Conservation (phyloP, 1,284 basidiomycete genomes). For the Melampsora larici-populina region DNA sequence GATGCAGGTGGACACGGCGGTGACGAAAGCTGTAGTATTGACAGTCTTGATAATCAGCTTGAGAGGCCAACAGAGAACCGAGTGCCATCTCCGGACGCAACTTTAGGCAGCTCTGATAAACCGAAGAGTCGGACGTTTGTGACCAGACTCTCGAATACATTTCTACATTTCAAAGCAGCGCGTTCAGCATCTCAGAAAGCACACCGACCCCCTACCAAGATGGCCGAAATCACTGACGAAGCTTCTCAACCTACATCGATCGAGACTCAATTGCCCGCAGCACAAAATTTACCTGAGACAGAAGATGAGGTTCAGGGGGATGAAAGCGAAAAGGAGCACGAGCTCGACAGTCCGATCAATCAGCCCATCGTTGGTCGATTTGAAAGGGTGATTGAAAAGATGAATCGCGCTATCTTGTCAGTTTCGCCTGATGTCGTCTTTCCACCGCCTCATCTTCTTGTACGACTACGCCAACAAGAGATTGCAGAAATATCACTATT, state of each 20-base stretch:
- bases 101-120: not conserved
- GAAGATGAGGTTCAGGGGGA: not conserved
- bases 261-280: not conserved
- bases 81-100: not conserved
- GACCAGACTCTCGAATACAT: not conserved
- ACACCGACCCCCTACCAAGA: not conserved
- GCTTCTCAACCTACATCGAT: not conserved
- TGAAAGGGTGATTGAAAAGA: slow-evolving; percentile 45
- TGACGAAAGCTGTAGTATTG: not conserved
- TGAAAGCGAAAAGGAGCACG: not conserved
- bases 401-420: slow-evolving; percentile 44
- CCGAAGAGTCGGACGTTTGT: not conserved
- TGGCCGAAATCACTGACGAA: not conserved
- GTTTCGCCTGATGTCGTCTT: slow-evolving; percentile 43
- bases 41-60: not conserved
- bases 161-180: not conserved
- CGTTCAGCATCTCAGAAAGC: not conserved
- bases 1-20: not conserved
- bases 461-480: slow-evolving; percentile 46
- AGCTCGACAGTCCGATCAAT: not conserved
- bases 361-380: slow-evolving; percentile 28
- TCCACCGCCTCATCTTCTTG: slow-evolving; percentile 46
- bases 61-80: too few species aligned
- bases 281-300: not conserved
- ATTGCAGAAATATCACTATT: slow-evolving; percentile 15